A percentile compares a stretch with the other conserved stretches of the same genome.
phyloP scores from a whole-genome alignment of 208 protist species.

The Sergeia podlipaevii region DNA sequence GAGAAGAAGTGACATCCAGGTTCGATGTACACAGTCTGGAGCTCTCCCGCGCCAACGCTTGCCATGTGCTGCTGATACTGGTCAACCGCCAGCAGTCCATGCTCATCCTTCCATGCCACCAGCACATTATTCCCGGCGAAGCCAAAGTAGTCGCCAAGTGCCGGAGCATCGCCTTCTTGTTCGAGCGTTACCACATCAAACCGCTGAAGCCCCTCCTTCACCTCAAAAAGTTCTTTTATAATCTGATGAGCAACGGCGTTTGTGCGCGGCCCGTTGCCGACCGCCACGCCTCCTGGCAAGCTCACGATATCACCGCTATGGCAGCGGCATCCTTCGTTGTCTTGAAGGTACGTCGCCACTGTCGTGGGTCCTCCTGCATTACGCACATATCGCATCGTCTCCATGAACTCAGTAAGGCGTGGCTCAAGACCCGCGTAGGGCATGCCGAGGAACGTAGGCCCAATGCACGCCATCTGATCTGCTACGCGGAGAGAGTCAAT shows the following conservation, averaged over 20 bases:
- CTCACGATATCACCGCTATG: conserved; percentile 87
- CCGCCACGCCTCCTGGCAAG: conserved; percentile 80
- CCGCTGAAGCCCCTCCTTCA: conserved; percentile 17
- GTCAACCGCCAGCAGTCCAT: conserved; percentile 87
- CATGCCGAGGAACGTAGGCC: conserved; percentile 79
- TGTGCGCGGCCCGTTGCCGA: conserved; percentile 85
- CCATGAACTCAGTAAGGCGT: conserved; percentile 81
- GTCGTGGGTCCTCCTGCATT: conserved; percentile 74
- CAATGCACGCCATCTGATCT: conserved; percentile 77
- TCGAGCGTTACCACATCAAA: conserved; percentile 88
- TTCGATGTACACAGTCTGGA: conserved; percentile 79
- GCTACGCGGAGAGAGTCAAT: conserved; percentile 77
- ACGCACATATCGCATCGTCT: conserved; percentile 88
- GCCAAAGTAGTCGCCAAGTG: conserved; percentile 91
- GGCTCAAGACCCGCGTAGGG: conserved; percentile 83
- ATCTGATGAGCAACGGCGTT: conserved; percentile 77
- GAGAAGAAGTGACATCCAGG: conserved; percentile 90
- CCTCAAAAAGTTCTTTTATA: conserved; percentile 75
- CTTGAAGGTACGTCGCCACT: conserved; percentile 65
- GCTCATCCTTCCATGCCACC: conserved; percentile 90
- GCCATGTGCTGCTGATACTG: conserved; percentile 75
- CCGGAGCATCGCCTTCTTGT: conserved; percentile 87
- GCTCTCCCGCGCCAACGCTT: neutral
- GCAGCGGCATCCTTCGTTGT: conserved; percentile 80
- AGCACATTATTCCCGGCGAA: conserved; percentile 88